A percentile compares a stretch with the other conserved stretches of the same genome.
Evolutionary conservation across 495 filamentous ascomycete species (phyloP).

Genomic region (Bathelium albidoporum): DNA sequence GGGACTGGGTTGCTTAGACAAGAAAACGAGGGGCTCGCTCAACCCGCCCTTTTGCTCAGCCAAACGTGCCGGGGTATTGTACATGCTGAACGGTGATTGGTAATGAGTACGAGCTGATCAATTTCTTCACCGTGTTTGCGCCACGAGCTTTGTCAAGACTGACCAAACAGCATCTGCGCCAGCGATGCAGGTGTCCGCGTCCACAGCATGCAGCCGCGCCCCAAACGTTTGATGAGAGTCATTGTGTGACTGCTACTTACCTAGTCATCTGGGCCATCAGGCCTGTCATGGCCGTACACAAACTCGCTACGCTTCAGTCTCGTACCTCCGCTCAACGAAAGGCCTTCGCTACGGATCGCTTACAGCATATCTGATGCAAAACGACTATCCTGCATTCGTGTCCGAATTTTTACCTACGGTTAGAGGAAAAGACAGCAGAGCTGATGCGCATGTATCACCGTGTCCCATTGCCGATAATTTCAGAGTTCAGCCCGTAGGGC

Average conservation of each 20-base stretch:
- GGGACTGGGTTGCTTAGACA: background rate
- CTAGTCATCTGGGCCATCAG: background rate
- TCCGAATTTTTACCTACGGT: too few species aligned
- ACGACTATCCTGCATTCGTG: too few species aligned
- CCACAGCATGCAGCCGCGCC: conserved; percentile 2
- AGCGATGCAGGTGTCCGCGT: background rate
- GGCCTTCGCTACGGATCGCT: too few species aligned
- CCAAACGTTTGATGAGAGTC: background rate
- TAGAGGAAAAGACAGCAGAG: too few species aligned
- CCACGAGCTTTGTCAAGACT: background rate
- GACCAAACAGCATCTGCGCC: conserved; percentile 2
- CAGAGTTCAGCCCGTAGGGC: too few species aligned
- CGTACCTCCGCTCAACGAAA: conserved; percentile 12
- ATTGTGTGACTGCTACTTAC: background rate
- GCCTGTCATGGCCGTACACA: background rate
- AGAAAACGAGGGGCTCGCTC: background rate
- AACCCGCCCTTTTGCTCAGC: background rate
- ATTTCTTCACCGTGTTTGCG: conserved; percentile 4
- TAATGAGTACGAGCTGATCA: background rate
- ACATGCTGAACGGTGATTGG: background rate
- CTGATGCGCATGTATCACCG: too few species aligned
- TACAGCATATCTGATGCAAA: too few species aligned
- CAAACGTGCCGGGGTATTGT: background rate
- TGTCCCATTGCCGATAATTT: too few species aligned
- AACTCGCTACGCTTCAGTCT: background rate